Conservation (phyloP, 176 grass and related monocot species). For the Carex scoparia region DNA sequence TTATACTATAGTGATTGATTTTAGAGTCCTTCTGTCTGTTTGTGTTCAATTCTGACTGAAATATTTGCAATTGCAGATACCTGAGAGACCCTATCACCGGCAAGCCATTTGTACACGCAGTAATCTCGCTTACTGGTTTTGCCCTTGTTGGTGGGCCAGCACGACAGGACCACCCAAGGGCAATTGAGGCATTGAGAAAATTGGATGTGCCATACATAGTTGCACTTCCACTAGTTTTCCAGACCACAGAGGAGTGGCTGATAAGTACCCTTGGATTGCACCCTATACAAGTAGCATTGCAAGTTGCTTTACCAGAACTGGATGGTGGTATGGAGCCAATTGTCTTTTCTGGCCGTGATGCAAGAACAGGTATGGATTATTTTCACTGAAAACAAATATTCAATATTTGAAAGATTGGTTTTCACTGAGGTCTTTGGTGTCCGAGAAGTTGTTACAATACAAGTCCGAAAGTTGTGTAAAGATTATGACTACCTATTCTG, state of each 20-base stretch:
- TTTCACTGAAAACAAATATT: not conserved
- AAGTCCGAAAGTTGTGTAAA: not conserved
- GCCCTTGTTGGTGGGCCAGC: conserved; percentile 93
- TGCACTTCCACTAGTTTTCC: conserved; percentile 92
- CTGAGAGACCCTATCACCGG: conserved; percentile 62
- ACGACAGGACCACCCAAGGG: conserved; percentile 91
- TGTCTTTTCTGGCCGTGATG: conserved; percentile 81
- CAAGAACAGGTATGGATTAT: conserved; percentile 58
- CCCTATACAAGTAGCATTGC: conserved; percentile 95
- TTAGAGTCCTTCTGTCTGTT: not conserved
- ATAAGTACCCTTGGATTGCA: conserved; percentile 91
- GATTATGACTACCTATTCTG: not conserved
- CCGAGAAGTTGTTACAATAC: not conserved
- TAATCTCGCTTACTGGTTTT: conserved; percentile 90
- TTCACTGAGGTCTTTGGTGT: not conserved
- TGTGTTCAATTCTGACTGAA: not conserved
- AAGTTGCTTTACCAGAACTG: conserved; percentile 92
- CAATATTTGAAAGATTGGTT: not conserved
- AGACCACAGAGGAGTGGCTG: conserved; percentile 98
- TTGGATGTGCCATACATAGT: conserved; percentile 97
- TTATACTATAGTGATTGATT: not conserved
- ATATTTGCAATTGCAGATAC: conserved; percentile 15
- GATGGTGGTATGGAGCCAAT: conserved; percentile 99
- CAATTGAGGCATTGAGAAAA: conserved; percentile 81
- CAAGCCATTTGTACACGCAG: conserved; percentile 74